These are phyloP conservation scores for Penicillium bialowiezense DNA, from an alignment of 495 filamentous ascomycete genomes.

Conservation along the genomic window DNA sequence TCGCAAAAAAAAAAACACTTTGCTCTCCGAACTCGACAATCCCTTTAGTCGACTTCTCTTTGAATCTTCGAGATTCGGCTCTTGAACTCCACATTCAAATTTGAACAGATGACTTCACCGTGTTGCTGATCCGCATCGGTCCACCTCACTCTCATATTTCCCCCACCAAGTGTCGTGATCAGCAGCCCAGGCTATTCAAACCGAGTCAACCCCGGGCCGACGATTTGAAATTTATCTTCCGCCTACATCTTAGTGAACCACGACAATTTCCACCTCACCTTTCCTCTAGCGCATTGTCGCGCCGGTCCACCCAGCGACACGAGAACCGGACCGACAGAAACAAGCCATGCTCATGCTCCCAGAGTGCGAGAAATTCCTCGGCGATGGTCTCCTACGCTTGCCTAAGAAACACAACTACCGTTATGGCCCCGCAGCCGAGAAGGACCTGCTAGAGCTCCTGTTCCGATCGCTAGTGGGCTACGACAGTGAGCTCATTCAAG, in stretches of 20 bases:
- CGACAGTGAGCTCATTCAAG: slow-evolving; percentile 64
- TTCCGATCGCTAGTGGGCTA: slow-evolving; percentile 82
- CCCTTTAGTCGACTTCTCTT: not conserved
- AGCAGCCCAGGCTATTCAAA: not conserved
- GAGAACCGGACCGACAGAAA: not conserved
- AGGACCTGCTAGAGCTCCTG: slow-evolving; percentile 70
- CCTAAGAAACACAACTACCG: slow-evolving; percentile 65
- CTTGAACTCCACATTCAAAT: not conserved
- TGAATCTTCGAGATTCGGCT: not conserved
- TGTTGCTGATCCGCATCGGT: slow-evolving; percentile 12
- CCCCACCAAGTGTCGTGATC: slow-evolving; percentile 19
- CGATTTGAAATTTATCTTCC: not conserved
- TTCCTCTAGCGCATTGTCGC: slow-evolving; percentile 10
- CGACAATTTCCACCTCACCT: slow-evolving; percentile 6
- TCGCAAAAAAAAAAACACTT: slow-evolving; percentile 16
- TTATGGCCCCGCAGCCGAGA: slow-evolving; percentile 66
- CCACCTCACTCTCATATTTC: slow-evolving; percentile 18
- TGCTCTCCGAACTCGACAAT: not conserved
- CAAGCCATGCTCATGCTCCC: slow-evolving; percentile 51
- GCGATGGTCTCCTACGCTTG: slow-evolving; percentile 67
- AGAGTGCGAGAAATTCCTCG: slow-evolving; percentile 76
- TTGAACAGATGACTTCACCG: slow-evolving; percentile 10
- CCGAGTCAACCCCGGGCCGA: not conserved
- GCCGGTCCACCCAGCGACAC: slow-evolving; percentile 14
- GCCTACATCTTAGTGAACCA: slow-evolving; percentile 3